These are phyloP conservation scores for Novymonas esmeraldas DNA, from an alignment of 208 protist species.

Conservation along the genomic window DNA sequence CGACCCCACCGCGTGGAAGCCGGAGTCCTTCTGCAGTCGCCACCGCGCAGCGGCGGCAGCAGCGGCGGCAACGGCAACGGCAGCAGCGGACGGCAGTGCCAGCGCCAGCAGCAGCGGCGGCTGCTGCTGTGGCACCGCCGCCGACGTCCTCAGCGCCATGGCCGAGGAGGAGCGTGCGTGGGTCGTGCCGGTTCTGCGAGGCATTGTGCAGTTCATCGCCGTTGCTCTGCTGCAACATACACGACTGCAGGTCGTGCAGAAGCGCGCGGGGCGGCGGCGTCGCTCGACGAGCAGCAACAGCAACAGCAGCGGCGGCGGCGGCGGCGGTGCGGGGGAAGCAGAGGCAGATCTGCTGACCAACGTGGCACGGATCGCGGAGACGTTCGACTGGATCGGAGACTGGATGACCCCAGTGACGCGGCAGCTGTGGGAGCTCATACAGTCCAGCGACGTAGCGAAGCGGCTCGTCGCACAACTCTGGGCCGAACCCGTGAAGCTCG, in stretches of 20 bases:
- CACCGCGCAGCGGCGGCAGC: conserved; percentile 38
- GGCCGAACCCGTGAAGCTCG: conserved; percentile 25
- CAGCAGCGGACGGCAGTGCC: too few species aligned
- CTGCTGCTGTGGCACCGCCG: neutral
- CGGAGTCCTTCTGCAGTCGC: conserved; percentile 60
- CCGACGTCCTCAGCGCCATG: conserved; percentile 21
- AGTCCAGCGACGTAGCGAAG: conserved; percentile 34
- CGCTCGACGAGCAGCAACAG: neutral
- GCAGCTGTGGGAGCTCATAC: conserved; percentile 19
- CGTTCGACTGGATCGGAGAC: conserved; percentile 31
- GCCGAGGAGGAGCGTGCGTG: conserved; percentile 37
- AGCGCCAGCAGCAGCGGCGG: neutral
- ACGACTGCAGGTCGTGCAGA: conserved; percentile 6
- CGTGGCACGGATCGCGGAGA: conserved; percentile 13
- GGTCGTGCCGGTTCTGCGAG: conserved; percentile 45
- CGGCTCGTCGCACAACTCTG: conserved; percentile 30
- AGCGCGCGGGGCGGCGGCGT: neutral
- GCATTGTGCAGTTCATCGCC: conserved; percentile 45
- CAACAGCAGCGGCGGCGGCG: neutral
- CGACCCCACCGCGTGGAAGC: conserved; percentile 85
- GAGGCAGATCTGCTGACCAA: conserved; percentile 24
- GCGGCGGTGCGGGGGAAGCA: conserved; percentile 4
- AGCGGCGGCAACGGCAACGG: neutral
- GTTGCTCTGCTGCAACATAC: conserved; percentile 36
- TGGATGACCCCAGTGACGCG: conserved; percentile 22